Percentiles rank a stretch among this genome's conserved stretches.
phyloP scores from a whole-genome alignment of 1,284 basidiomycete species.

The Neonothopanus nambi region DNA sequence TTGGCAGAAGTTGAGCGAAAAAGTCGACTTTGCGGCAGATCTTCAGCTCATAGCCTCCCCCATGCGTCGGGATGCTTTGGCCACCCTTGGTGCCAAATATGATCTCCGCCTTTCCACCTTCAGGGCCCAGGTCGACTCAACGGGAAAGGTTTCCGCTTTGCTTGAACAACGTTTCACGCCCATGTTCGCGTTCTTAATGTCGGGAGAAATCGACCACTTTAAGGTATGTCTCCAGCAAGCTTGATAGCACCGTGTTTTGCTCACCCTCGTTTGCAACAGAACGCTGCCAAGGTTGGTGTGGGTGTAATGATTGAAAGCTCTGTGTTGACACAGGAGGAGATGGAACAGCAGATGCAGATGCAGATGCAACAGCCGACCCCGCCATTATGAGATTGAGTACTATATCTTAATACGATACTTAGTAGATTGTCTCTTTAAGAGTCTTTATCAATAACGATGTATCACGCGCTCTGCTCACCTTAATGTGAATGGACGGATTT shows the following conservation, averaged over 20 bases:
- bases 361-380: conserved; percentile 31
- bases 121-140: conserved; percentile 89
- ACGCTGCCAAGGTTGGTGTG: conserved; percentile 90
- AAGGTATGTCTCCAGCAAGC: conserved; percentile 60
- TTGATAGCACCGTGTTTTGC: not conserved
- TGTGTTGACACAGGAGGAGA: conserved; percentile 75
- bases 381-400: conserved; percentile 35
- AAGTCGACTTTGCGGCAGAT: conserved; percentile 98
- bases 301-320: conserved; percentile 95
- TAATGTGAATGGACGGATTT: too few relatives aligned
- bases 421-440: not conserved
- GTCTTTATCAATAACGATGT: too few relatives aligned
- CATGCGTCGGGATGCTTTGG: conserved; percentile 84
- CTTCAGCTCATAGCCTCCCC: conserved; percentile 82
- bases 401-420: conserved; percentile 14
- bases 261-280: conserved; percentile 45
- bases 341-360: conserved; percentile 42
- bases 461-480: too few relatives aligned
- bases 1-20: conserved; percentile 94
- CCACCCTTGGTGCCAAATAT: conserved; percentile 94
- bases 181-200: conserved; percentile 91
- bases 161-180: conserved; percentile 97
- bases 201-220: conserved; percentile 98
- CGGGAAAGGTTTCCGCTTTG: conserved; percentile 91
- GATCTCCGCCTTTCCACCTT: conserved; percentile 94